Evolutionary conservation across 805 yeast genomes (phyloP).

Genomic region (Lipomyces starkeyi): DNA sequence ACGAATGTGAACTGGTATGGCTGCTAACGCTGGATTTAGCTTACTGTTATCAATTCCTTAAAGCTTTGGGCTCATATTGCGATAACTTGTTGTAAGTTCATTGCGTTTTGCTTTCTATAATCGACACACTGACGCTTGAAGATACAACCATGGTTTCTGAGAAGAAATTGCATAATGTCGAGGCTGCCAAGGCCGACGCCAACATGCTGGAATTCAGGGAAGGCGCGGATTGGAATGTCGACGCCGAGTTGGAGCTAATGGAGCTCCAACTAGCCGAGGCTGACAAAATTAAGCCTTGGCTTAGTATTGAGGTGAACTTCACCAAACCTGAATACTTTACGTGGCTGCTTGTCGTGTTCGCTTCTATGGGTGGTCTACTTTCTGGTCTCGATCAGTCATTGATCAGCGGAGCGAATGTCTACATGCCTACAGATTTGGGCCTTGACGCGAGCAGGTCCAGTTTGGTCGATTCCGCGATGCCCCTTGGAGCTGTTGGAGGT

Average conservation of each 20-base stretch:
- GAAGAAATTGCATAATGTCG: background rate
- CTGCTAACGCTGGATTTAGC: background rate
- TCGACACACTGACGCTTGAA: background rate
- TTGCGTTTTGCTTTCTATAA: no score
- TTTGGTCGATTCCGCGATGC: constrained; percentile 64
- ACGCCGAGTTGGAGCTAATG: constrained; percentile 9
- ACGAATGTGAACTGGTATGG: no score
- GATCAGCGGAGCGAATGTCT: constrained; percentile 66
- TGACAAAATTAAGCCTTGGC: constrained; percentile 13
- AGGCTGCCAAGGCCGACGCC: constrained; percentile 13
- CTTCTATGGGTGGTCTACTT: constrained; percentile 67
- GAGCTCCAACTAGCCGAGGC: constrained; percentile 13
- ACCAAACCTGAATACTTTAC: constrained; percentile 56
- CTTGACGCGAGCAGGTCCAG: constrained; percentile 55
- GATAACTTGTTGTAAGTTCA: background rate
- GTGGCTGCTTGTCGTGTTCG: constrained; percentile 58
- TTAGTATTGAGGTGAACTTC: constrained; percentile 43
- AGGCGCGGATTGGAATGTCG: constrained; percentile 11
- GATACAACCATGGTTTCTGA: constrained; percentile 2
- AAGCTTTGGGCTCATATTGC: no score
- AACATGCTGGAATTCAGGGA: constrained; percentile 6
- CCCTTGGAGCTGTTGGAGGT: constrained; percentile 72
- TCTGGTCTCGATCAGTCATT: constrained; percentile 73
- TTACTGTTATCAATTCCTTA: no score
- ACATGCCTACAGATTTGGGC: constrained; percentile 53